Base-by-base conservation (phyloP, 495 filamentous ascomycete species). In the Penicillium canariense region DNA sequence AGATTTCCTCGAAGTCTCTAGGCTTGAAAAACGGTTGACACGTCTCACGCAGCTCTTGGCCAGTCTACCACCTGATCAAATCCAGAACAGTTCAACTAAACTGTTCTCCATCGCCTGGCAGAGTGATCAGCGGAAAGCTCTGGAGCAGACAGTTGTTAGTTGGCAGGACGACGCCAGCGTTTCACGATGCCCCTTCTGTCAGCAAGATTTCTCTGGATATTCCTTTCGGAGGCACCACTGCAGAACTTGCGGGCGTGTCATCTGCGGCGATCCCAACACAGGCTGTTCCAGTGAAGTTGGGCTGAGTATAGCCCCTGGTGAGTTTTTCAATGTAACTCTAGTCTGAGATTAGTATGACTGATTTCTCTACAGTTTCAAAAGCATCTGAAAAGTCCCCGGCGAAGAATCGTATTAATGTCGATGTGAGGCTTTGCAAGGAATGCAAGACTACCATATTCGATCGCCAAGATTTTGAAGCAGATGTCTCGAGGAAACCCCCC, bases 101-200 rank as follows among this genome's bases (percentile, higher is more conserved):
- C 65, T 78, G 10, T 88, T 84, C 79, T 76, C 83, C 10, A 67
- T 87, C 4, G 68, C 79, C 20, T 76, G 79, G 48, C 84, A 83
- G 65, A 84, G 77, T 48, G 76, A 79, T 51, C 87, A 88, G 50
- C 79, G 89, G 34, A 91, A 94, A 68, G 62, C 79, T 12, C 72
- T 97, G 8, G 94, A 98, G 70, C 95, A 98, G 62, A 89, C 87
- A 0, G 81, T 98, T 14, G 90, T 97, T 15, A 87, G 85, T 12
- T 98, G 94, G 94, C 88, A 98, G 67, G 94, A 97, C 43, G 95
- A 97, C 72, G 79, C 86, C 0, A 82, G 73, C 39, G 91, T 98
- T 18, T 48, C 77, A 4, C 84, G 83, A 42, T 98, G 94, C 57
- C 95, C 94, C 3, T 94, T 96, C 60, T 98, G 94, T 61, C 87